Conservation (phyloP, 148 eudicot species). For the Vaccinium corymbosum region DNA sequence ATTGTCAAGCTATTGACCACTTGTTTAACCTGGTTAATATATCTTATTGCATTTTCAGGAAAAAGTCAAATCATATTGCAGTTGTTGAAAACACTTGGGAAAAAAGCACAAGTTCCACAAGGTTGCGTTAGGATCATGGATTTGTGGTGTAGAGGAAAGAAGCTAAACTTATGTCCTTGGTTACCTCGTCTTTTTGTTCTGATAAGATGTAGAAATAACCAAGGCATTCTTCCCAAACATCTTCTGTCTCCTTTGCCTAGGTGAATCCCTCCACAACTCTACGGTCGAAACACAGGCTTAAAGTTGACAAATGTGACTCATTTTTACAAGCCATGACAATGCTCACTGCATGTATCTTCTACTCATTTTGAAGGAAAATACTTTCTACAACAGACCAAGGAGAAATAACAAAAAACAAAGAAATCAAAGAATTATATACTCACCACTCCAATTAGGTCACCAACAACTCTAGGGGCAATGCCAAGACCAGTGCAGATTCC, state of each 20-base stretch:
- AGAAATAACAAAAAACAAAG: not conserved
- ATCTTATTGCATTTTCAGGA: not conserved
- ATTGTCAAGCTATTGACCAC: not conserved
- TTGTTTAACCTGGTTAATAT: not conserved
- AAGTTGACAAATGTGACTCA: not conserved
- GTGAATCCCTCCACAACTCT: not conserved
- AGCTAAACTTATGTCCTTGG: not conserved
- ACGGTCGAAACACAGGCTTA: not conserved
- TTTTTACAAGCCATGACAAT: not conserved
- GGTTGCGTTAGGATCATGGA: not conserved
- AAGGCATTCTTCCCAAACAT: not conserved
- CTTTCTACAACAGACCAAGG: not conserved
- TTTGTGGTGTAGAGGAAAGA: not conserved
- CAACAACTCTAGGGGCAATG: constrained; percentile 82
- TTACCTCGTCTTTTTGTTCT: not conserved
- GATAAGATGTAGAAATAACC: not conserved
- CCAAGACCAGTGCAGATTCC: constrained; percentile 99
- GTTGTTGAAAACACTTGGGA: not conserved
- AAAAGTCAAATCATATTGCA: not conserved
- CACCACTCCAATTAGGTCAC: constrained; percentile 97
- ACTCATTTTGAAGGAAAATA: not conserved
- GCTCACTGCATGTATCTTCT: not conserved
- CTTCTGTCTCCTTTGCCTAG: not conserved
- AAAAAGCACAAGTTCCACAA: not conserved
- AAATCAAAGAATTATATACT: constrained; percentile 24